Evolutionary conservation across 768 basidiomycete species (phyloP), one percentile per base, ranked within the genome.

Genomic region (Boletus edulis): DNA sequence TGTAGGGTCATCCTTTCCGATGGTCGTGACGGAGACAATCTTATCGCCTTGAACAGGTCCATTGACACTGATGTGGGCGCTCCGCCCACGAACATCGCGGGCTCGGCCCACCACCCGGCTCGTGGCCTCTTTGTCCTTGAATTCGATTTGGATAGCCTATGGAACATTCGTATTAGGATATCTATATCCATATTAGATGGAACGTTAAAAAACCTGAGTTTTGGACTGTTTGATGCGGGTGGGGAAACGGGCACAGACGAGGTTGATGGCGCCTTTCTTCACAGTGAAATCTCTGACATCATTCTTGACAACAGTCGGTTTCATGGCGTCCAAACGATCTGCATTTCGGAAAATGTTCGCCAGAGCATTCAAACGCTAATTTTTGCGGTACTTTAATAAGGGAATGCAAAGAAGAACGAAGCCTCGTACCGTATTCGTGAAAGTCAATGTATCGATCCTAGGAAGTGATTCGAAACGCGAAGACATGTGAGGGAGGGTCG

Each of bases 1-100:
- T 2, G 87, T 89, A 0, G 77, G 79, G 29, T 71, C 73, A 50
- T 79, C 83, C 29, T 75, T 78, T 3, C 85, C 86, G 41, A 79
- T 69, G 4, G 84, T 79, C 10, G 67, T 76, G 40, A 89, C 73
- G 4, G 68, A 66, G 17, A 62, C 15, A 46, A 70, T 55, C 24
- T 47, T 59, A 15, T 52, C 41, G 3, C 54, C 56, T 32, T 42
- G n/a, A 18, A 73, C 20, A 1, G 61, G n/a, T 11, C 52, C 64
- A 5, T 62, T 49, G 34, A 78, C 41, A 12, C 40, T 31, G 27
- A 82, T 58, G 5, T 29, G 58, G 0, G 72, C 77, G 13, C 59
- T 60, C 8, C 80, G 79, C 4, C 83, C 81, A 39, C 57, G 15
- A 59, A 58, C 64, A 56, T 9, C 52, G 2, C 60, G 68, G 0